A percentile compares a stretch with the other conserved stretches of the same genome.
Conservation (phyloP, 192 early-diverging fungal species). For the Podila epigama region DNA sequence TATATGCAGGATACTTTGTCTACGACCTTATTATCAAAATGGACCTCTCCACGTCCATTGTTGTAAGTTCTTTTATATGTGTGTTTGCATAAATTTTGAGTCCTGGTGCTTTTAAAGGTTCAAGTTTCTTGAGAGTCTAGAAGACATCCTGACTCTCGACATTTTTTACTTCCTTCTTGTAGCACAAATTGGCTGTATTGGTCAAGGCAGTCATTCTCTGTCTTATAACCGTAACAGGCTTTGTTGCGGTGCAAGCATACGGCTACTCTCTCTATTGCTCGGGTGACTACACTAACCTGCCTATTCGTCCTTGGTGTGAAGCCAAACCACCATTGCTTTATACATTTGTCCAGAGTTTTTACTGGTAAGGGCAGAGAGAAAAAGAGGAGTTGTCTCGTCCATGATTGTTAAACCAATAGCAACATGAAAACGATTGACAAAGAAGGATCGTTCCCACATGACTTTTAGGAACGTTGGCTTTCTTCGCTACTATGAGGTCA, state of each 20-base stretch:
- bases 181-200: conserved; percentile 16
- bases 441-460: no score
- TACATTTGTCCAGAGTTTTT: conserved; percentile 82
- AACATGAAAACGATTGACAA: no score
- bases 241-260: conserved; percentile 68
- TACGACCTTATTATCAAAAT: conserved; percentile 69
- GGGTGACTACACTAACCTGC: conserved; percentile 1
- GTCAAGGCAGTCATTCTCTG: conserved; percentile 30
- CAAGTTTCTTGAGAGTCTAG: background rate
- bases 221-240: conserved; percentile 58
- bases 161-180: background rate
- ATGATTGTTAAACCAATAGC: no score
- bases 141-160: background rate
- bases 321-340: conserved; percentile 70
- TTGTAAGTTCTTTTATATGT: background rate
- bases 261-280: conserved; percentile 71
- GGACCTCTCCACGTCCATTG: conserved; percentile 5
- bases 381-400: no score
- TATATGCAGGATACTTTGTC: conserved; percentile 84
- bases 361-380: conserved; percentile 70
- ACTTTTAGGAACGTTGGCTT: conserved; percentile 82
- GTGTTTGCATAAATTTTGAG: background rate
- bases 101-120: no score
- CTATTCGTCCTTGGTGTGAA: conserved; percentile 74
- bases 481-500: conserved; percentile 78